phyloP scores from a whole-genome alignment of 176 grass and related monocot species.

The Guadua angustifolia region DNA sequence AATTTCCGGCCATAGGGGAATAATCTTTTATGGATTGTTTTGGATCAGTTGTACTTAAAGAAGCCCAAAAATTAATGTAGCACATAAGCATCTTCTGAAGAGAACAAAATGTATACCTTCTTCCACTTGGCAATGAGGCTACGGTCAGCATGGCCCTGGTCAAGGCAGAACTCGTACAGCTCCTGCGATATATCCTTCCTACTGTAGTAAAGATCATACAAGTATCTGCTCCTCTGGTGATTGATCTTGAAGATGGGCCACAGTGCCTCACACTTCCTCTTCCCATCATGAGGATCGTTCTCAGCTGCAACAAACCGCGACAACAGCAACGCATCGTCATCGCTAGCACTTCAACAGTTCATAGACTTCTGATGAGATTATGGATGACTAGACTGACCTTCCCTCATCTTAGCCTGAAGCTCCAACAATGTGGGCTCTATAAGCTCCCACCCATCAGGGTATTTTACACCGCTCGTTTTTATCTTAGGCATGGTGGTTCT shows the following conservation, averaged over 20 bases:
- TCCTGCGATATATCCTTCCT: slow-evolving; percentile 53
- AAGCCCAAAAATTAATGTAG: not conserved
- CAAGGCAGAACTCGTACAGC: slow-evolving; percentile 51
- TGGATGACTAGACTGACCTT: not conserved
- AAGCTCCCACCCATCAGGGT: slow-evolving; percentile 30
- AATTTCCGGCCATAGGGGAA: not conserved
- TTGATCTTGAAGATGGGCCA: slow-evolving; percentile 51
- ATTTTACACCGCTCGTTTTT: slow-evolving; percentile 44
- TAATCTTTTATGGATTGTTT: not conserved
- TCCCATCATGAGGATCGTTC: slow-evolving; percentile 54
- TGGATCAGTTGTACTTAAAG: not conserved
- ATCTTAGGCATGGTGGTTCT: slow-evolving; percentile 52
- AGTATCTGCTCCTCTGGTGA: slow-evolving; percentile 48
- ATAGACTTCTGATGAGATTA: not conserved
- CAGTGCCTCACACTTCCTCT: slow-evolving; percentile 34
- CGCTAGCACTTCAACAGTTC: not conserved
- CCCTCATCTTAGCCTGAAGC: slow-evolving; percentile 30
- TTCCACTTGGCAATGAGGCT: slow-evolving; percentile 44
- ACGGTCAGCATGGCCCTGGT: slow-evolving; percentile 45
- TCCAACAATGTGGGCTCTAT: not conserved
- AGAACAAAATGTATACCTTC: not conserved
- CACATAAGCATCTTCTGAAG: not conserved
- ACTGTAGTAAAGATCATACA: slow-evolving; percentile 56
- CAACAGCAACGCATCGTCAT: not conserved
- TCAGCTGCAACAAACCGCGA: slow-evolving; percentile 33